Base-by-base conservation (phyloP, 2,329 filamentous ascomycete species). In the Mariannaea sp. region DNA sequence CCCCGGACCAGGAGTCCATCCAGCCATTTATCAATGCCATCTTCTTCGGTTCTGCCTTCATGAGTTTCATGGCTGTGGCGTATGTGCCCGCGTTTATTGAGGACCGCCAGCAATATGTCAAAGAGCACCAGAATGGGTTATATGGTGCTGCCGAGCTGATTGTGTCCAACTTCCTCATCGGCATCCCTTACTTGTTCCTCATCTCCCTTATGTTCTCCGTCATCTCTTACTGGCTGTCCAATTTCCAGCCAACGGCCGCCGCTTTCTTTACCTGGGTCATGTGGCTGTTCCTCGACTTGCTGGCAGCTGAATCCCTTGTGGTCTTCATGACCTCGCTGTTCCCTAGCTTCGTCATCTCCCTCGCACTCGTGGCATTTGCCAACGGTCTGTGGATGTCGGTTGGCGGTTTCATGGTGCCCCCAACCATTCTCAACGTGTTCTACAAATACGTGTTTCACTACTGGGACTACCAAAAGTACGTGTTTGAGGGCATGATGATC, bases 401-500 rank as follows among this genome's bases (percentile, higher is more conserved):
- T 1, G 84, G 87, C 46, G 91, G 91, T 1, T 95, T 95, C 74
- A 80, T 95, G 70, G 90, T 95, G 2, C 80, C 84, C 3, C 84
- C 86, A 3, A 82, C 77, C 1, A 81, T 86, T 2, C 78, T 95
- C 33, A 95, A 96, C 70, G 83, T 81, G 2, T 96, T 96, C 63
- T 96, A 89, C 85, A 83, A 85, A 70, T 94, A 95, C 64, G 89
- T 89, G 5, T 94, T 94, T 64, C 88, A 92, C 68, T 95, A 92
- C 70, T 92, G 92, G 67, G 89, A 95, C 69, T 95, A 95, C 66
- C 90, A 93, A 69, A 82, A 78, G 35, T 95, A 92, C 64, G 90
- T 95, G 3, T 96, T 95, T 68, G 84, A 93, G 67, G 90, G 89
- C 12, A 94, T 96, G 90, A 94, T 95, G 89, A 85, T 93, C 47